phyloP scores from a whole-genome alignment of 495 filamentous ascomycete genomes.

The Aspergillus baeticus region DNA sequence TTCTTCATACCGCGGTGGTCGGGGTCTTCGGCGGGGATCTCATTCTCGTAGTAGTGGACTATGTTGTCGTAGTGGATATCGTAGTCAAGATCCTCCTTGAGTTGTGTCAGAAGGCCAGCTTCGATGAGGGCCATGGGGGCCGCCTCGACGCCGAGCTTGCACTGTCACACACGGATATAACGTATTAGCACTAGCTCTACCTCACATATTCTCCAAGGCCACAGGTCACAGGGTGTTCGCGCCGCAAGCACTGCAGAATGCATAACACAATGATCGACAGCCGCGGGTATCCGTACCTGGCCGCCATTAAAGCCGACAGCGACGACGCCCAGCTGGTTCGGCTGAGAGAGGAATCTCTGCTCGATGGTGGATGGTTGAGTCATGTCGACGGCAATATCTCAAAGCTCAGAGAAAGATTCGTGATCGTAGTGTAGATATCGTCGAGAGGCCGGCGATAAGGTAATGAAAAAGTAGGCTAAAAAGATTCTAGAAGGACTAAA shows the following conservation, averaged over 20 bases:
- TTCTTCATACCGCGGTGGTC: constrained; percentile 90
- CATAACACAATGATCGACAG: constrained; percentile 16
- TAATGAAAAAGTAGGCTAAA: constrained; percentile 16
- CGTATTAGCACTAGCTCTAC: not conserved
- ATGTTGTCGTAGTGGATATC: constrained; percentile 79
- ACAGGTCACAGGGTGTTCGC: not conserved
- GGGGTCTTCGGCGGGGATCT: constrained; percentile 66
- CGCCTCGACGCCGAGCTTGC: constrained; percentile 89
- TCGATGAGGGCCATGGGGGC: constrained; percentile 90
- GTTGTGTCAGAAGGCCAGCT: constrained; percentile 79
- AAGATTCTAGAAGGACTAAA: constrained; percentile 18
- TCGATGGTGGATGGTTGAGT: constrained; percentile 69
- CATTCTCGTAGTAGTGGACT: constrained; percentile 78
- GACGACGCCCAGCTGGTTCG: constrained; percentile 82
- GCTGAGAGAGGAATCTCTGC: constrained; percentile 77
- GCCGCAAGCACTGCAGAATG: not conserved
- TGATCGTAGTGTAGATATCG: not conserved
- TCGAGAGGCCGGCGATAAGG: constrained; percentile 3
- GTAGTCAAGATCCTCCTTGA: constrained; percentile 83
- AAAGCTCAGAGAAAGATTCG: not conserved
- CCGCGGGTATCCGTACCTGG: constrained; percentile 61
- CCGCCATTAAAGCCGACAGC: constrained; percentile 97
- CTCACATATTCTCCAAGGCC: too few relatives aligned
- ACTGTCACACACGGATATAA: constrained; percentile 44
- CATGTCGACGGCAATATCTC: constrained; percentile 40